These are phyloP conservation scores for Aegilops sharonensis DNA, from an alignment of 176 grass and related monocot genomes.

Conservation along the genomic window DNA sequence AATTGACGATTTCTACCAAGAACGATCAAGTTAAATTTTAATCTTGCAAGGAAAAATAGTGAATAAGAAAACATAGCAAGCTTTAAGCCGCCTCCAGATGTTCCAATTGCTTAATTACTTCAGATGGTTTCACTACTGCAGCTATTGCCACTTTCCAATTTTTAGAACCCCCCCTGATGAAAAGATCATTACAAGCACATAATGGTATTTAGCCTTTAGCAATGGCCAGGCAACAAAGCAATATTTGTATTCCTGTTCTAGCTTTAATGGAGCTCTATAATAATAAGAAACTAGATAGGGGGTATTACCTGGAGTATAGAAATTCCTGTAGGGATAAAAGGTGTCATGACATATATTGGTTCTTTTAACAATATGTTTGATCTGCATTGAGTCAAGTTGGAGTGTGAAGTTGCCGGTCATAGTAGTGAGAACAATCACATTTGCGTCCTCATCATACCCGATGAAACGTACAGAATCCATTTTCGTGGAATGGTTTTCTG, in stretches of 20 bases:
- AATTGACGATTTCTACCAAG: too few relatives aligned
- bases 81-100: neutral
- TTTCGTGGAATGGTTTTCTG: neutral
- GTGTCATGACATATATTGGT: neutral
- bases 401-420: neutral
- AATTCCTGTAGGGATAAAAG: neutral
- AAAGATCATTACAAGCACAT: neutral
- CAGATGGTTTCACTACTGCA: neutral
- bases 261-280: too few relatives aligned
- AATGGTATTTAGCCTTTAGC: neutral
- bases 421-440: neutral
- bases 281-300: neutral
- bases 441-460: neutral
- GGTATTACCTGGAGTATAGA: too few relatives aligned
- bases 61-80: neutral
- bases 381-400: neutral
- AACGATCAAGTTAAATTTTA: too few relatives aligned
- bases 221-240: neutral
- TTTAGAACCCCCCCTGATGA: neutral
- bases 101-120: neutral
- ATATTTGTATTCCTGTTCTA: neutral
- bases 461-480: neutral
- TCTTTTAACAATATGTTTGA: neutral
- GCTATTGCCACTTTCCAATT: neutral
- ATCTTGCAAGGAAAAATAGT: neutral